A percentile compares a stretch with the other conserved stretches of the same genome.
Evolutionary conservation across 148 eudicot genomes (phyloP).

Genomic region (Camellia lanceoleosa): DNA sequence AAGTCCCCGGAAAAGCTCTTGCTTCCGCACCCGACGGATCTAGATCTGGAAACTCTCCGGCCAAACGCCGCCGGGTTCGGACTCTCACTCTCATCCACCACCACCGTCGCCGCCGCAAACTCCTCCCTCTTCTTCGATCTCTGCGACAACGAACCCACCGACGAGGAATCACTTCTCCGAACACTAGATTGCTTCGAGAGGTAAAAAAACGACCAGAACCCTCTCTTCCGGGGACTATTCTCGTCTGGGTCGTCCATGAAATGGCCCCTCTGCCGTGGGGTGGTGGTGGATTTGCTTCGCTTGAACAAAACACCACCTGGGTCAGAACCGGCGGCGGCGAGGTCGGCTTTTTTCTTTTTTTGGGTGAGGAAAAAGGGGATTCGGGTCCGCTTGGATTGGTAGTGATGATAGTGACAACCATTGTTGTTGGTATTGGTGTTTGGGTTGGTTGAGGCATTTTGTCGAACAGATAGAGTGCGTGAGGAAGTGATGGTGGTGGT

Average conservation of each 20-base stretch:
- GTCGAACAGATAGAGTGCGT: neutral
- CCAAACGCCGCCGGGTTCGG: constrained; percentile 49
- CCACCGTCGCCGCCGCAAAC: constrained; percentile 12
- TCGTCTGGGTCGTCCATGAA: constrained; percentile 22
- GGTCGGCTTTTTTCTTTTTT: constrained; percentile 28
- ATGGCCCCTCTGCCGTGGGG: constrained; percentile 35
- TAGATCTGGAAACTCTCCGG: constrained; percentile 72
- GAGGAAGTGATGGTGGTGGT: neutral
- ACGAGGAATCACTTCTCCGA: neutral
- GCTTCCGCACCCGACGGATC: constrained; percentile 95
- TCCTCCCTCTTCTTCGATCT: constrained; percentile 29
- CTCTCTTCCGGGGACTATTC: constrained; percentile 38
- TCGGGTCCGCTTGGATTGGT: constrained; percentile 28
- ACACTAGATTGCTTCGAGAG: constrained; percentile 22
- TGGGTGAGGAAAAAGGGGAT: constrained; percentile 50
- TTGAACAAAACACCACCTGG: constrained; percentile 34
- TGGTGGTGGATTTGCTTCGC: constrained; percentile 68
- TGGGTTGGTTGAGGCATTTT: neutral
- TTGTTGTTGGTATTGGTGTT: neutral
- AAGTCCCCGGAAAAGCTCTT: constrained; percentile 88
- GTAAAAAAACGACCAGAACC: constrained; percentile 76
- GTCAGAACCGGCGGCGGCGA: neutral
- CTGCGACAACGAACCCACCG: neutral
- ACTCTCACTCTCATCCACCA: constrained; percentile 44
- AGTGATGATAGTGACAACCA: neutral